Conservation (phyloP, 2,329 filamentous ascomycete species). For the Colletotrichum tropicale region DNA sequence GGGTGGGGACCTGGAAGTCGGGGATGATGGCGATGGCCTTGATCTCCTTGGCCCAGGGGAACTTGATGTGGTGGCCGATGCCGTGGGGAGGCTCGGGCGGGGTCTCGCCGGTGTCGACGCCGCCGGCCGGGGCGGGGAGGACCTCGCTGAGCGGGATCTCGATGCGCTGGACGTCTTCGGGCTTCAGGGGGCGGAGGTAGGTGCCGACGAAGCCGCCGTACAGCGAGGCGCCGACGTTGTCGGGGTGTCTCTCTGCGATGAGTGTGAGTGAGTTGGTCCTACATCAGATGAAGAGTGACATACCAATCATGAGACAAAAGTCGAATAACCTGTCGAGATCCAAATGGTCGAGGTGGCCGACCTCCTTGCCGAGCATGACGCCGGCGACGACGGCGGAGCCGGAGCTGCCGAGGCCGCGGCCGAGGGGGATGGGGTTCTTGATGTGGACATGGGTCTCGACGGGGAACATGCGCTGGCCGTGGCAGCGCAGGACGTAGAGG, state of each 20-base stretch:
- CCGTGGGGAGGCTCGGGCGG: slow-evolving; percentile 89
- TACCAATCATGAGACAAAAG: slow-evolving; percentile 96
- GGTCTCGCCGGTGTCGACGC: slow-evolving; percentile 83
- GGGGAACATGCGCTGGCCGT: slow-evolving; percentile 85
- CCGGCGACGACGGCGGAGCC: slow-evolving; percentile 95
- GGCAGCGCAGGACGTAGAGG: slow-evolving; percentile 92
- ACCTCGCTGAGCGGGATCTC: slow-evolving; percentile 97
- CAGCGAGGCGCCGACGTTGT: slow-evolving; percentile 93
- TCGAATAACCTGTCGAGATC: slow-evolving; percentile 86
- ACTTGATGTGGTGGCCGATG: slow-evolving; percentile 96
- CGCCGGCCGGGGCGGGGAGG: slow-evolving; percentile 86
- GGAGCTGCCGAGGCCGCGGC: slow-evolving; percentile 91
- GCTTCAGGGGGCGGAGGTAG: slow-evolving; percentile 89
- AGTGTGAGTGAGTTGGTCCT: neutral
- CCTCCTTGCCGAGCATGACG: slow-evolving; percentile 89
- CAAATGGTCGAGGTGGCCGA: slow-evolving; percentile 71
- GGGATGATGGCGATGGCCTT: slow-evolving; percentile 97
- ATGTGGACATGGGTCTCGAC: slow-evolving; percentile 89
- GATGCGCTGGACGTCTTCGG: slow-evolving; percentile 85
- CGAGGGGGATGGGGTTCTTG: slow-evolving; percentile 92
- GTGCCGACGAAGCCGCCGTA: slow-evolving; percentile 98
- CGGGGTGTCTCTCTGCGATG: slow-evolving; percentile 76
- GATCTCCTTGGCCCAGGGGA: slow-evolving; percentile 91
- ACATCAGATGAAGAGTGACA: neutral
- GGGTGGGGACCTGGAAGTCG: slow-evolving; percentile 94